Conservation (phyloP, 208 protist genomes). For the Trypanosoma lewisi region DNA sequence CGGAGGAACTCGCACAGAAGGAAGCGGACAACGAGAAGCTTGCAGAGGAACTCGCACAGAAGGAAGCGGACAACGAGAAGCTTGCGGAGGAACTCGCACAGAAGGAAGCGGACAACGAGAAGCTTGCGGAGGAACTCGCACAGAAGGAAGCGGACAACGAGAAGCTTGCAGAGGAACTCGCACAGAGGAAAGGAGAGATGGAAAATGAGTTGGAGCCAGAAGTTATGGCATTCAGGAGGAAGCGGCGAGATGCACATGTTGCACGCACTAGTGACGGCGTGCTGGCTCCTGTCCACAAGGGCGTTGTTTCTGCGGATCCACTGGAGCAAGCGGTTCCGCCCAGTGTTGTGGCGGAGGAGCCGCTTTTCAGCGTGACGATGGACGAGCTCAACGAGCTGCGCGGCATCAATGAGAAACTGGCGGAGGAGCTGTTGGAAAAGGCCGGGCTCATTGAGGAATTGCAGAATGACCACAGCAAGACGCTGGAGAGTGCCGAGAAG, state of each 20-base stretch:
- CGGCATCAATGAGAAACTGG: not conserved
- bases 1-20: not conserved
- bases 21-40: not conserved
- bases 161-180: constrained; percentile 30
- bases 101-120: not conserved
- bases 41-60: not conserved
- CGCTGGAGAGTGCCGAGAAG: not conserved
- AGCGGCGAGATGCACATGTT: no score
- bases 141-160: constrained; percentile 7
- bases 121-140: not conserved
- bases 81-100: not conserved
- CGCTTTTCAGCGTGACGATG: no score
- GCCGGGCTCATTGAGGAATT: not conserved
- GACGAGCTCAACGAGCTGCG: not conserved
- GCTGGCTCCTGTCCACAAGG: no score
- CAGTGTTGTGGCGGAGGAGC: no score
- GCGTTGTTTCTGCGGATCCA: no score
- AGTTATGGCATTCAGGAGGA: not conserved
- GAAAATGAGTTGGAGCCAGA: not conserved
- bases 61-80: not conserved
- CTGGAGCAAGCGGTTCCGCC: no score
- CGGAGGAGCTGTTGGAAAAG: constrained; percentile 1
- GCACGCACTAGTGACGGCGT: no score
- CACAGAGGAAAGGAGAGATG: constrained; percentile 8
- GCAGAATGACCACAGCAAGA: not conserved